These are phyloP conservation scores for Tolypocladium paradoxum DNA, from an alignment of 2,329 filamentous ascomycete species.

Conservation along the genomic window DNA sequence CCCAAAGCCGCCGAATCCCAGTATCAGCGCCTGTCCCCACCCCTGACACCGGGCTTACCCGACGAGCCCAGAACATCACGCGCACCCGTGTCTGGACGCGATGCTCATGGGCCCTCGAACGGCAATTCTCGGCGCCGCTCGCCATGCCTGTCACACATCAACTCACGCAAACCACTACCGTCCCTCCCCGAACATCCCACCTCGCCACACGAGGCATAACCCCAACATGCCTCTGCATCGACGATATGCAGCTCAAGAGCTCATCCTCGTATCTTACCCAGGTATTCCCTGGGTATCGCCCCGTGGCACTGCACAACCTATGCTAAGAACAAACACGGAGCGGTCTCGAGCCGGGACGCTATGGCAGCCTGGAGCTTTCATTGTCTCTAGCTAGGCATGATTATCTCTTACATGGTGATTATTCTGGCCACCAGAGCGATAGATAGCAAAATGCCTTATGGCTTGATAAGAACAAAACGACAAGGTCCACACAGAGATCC, in stretches of 20 bases:
- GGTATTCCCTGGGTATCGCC: neutral
- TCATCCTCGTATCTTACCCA: too few relatives aligned
- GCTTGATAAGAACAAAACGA: neutral
- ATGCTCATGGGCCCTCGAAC: neutral
- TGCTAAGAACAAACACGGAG: neutral
- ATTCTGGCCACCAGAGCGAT: constrained; percentile 5
- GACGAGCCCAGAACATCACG: constrained; percentile 7
- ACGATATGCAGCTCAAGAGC: too few relatives aligned
- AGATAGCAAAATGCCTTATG: constrained; percentile 6
- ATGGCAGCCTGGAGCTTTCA: neutral
- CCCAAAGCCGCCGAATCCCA: constrained; percentile 5
- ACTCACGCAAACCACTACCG: constrained; percentile 30
- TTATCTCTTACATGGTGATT: constrained; percentile 6
- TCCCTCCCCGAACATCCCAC: constrained; percentile 12
- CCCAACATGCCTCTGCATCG: neutral
- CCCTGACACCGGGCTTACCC: constrained; percentile 11
- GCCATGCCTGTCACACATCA: constrained; percentile 5
- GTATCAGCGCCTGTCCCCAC: constrained; percentile 16
- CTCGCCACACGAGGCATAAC: constrained; percentile 1
- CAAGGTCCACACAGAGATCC: neutral
- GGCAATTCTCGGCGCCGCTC: neutral
- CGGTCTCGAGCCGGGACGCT: neutral
- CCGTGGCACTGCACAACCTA: neutral
- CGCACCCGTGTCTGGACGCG: neutral
- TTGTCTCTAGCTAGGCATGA: constrained; percentile 5